Evolutionary conservation across 2,329 filamentous ascomycete genomes (phyloP).

Genomic region (Aspergillus piperis): DNA sequence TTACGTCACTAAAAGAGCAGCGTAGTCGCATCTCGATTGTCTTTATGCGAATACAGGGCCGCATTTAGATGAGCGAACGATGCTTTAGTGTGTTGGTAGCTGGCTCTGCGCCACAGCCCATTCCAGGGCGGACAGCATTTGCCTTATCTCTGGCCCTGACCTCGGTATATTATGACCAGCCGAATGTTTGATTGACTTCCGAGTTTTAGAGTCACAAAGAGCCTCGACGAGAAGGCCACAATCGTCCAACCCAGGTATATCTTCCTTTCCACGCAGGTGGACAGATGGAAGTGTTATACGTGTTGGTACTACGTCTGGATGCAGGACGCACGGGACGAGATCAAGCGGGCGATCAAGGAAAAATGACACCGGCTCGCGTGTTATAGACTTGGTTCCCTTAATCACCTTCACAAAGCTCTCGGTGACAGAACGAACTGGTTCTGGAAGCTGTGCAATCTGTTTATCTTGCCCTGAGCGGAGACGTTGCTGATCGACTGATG

Average conservation of each 20-base stretch:
- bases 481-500: conserved; percentile 5
- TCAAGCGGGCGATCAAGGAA: conserved; percentile 6
- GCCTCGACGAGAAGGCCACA: background rate
- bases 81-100: background rate
- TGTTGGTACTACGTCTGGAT: conserved; percentile 2
- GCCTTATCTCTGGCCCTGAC: background rate
- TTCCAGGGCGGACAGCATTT: background rate
- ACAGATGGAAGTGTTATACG: conserved; percentile 15
- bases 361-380: background rate
- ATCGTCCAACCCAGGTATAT: background rate
- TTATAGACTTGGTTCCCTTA: background rate
- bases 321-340: conserved; percentile 11
- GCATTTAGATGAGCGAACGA: background rate
- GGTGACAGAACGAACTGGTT: background rate
- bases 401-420: background rate
- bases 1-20: no score
- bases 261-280: conserved; percentile 12
- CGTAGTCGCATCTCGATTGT: no score
- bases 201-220: background rate
- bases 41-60: no score
- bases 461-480: conserved; percentile 5
- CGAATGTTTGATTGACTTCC: background rate
- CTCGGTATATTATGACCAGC: background rate
- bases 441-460: conserved; percentile 1
- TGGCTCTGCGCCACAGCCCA: background rate